These are phyloP conservation scores for Coemansia biformis DNA, from an alignment of 192 early-diverging fungal genomes.

Conservation along the genomic window DNA sequence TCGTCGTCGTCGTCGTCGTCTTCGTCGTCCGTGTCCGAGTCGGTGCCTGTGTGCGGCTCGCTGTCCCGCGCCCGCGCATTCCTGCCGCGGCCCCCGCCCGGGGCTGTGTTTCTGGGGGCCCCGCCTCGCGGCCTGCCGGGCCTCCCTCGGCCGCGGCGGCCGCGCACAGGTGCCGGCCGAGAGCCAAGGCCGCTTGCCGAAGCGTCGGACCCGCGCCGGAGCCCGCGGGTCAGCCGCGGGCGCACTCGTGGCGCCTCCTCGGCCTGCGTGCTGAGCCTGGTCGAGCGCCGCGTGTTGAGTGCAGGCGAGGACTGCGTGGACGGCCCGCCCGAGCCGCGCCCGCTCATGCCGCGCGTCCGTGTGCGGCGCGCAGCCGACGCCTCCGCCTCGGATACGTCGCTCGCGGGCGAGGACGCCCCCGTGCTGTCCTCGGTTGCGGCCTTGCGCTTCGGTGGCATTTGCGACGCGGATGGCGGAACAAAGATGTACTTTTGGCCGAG, in stretches of 20 bases:
- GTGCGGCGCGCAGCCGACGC: conserved; percentile 9
- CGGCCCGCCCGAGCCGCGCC: conserved; percentile 2
- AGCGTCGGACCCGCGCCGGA: conserved; percentile 13
- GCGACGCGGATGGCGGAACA: no score
- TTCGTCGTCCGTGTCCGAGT: neutral
- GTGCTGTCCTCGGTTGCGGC: conserved; percentile 11
- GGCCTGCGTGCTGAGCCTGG: conserved; percentile 17
- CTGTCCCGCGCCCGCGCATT: neutral
- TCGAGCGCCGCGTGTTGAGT: conserved; percentile 34
- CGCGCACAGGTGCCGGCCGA: no score
- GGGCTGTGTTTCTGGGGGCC: no score
- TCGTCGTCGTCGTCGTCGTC: conserved; percentile 2
- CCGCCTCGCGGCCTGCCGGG: conserved; percentile 1
- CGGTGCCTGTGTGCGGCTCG: neutral
- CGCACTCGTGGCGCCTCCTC: conserved; percentile 15
- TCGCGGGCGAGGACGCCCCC: conserved; percentile 8
- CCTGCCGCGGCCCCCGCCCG: neutral
- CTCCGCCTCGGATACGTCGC: conserved; percentile 19
- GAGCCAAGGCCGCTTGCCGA: no score
- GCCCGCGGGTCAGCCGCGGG: conserved; percentile 30
- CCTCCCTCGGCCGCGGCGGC: conserved; percentile 12
- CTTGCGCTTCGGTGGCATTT: conserved; percentile 42
- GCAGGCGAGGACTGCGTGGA: conserved; percentile 21
- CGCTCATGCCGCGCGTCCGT: conserved; percentile 7
- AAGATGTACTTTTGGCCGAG: neutral